Percentiles rank a stretch among this genome's conserved stretches.
Evolutionary conservation across 306 rosid genomes (phyloP).

Genomic region (Quercus mongolica): DNA sequence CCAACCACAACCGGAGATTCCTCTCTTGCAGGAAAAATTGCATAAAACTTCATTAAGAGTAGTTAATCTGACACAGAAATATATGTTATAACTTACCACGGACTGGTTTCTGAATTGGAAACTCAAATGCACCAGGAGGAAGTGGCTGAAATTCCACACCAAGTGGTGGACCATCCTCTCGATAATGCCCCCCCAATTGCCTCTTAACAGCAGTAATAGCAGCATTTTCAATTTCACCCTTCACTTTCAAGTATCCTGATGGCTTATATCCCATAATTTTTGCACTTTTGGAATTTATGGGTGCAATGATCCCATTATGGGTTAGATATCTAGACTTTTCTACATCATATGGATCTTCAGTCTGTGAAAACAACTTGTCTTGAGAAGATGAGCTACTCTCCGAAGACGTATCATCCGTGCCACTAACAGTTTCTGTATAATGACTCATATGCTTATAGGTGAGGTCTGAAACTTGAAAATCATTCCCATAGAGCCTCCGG

Average conservation of each 20-base stretch:
- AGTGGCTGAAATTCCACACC: conserved; percentile 78
- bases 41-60: neutral
- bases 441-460: conserved; percentile 41
- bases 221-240: conserved; percentile 95
- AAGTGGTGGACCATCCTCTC: conserved; percentile 85
- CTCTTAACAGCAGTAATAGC: conserved; percentile 94
- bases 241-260: conserved; percentile 93
- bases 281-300: conserved; percentile 49
- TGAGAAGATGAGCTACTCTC: conserved; percentile 83
- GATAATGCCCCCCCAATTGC: conserved; percentile 76
- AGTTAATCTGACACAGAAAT: neutral
- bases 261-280: conserved; percentile 66
- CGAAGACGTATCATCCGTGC: conserved; percentile 73
- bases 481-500: conserved; percentile 61
- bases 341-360: conserved; percentile 57
- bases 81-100: conserved; percentile 48
- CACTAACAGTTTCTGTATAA: conserved; percentile 49
- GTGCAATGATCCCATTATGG: conserved; percentile 54
- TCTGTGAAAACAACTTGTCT: conserved; percentile 59
- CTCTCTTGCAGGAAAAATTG: conserved; percentile 8
- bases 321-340: conserved; percentile 61
- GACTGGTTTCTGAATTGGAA: conserved; percentile 47
- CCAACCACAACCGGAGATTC: neutral
- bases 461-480: conserved; percentile 47
- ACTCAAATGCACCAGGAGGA: conserved; percentile 97